Conservation (phyloP, 257 asterid genomes). For the Plectranthus barbatus region DNA sequence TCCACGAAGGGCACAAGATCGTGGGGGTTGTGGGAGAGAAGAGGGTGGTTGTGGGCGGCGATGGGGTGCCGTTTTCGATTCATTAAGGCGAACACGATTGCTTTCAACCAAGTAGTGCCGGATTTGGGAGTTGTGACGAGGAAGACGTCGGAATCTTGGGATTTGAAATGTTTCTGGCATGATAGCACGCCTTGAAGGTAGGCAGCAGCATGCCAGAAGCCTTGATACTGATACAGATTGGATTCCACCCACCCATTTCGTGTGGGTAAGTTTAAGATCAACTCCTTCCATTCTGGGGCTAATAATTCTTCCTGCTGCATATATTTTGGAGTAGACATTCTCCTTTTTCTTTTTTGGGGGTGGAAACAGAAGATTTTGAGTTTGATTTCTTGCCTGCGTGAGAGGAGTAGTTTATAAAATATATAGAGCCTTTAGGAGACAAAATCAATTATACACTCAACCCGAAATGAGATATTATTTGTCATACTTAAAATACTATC, state of each 20-base stretch:
- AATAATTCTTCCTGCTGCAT: conserved; percentile 11
- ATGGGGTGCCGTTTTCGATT: neutral
- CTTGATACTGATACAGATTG: conserved; percentile 15
- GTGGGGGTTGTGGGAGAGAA: conserved; percentile 2
- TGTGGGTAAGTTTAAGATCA: conserved; percentile 22
- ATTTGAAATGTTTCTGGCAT: conserved; percentile 7
- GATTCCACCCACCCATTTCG: conserved; percentile 19
- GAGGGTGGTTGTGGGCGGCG: neutral
- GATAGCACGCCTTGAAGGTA: conserved; percentile 16
- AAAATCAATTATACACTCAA: no score
- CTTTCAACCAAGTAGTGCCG: conserved; percentile 18
- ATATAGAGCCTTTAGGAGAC: no score
- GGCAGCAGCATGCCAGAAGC: no score
- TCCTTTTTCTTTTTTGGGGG: no score
- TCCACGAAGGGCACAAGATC: no score
- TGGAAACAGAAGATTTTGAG: no score
- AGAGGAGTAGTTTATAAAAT: no score
- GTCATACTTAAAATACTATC: no score
- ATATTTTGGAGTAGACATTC: conserved; percentile 11
- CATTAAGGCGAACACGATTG: neutral
- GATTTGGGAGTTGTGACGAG: conserved; percentile 12
- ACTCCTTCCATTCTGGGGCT: conserved; percentile 11
- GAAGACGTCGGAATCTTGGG: neutral
- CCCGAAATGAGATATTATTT: no score
- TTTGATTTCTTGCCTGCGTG: no score